Evolutionary conservation across 352 stramenopile species (phyloP), one percentile per base, ranked within the genome.

Genomic region (Peronospora belbahrii): DNA sequence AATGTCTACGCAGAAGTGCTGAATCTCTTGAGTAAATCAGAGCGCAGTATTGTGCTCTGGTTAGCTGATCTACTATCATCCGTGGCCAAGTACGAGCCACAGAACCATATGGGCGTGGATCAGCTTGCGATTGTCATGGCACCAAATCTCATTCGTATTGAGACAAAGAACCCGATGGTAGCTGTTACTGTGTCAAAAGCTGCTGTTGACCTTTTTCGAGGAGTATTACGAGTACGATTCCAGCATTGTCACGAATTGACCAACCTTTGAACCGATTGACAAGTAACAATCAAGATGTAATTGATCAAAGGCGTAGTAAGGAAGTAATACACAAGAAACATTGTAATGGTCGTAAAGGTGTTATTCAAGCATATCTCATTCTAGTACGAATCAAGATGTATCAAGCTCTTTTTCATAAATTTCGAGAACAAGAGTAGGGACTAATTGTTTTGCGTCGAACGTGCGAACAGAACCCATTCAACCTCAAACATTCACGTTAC

Each of bases 121-220:
- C 85, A 96, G 46, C 69, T 96, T 31, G 82, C 83, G 15, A 94
- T 96, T 51, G 70, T 94, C 44, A 88, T 96, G 41, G 75, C 78
- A 18, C 85, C 85, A 10, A 96, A 96, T 48, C 73, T 96, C 42
- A 83, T 94, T 39, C 74, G 77, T 20, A 83, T 94, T 25, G 79
- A 94, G 61, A 79, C 73, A 0, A 73, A 85, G 46, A 90, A 93
- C 52, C 75, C 80, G 3, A 91, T 88, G 68, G 74, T 88, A n/a
- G 83, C 83, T 6, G 75, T 95, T 6, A 68, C 80, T 17, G 59
- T 87, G 14, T 94, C 81, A 9, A 92, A 95, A 54, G 83, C 85
- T 6, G 67, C 62, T 13, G 84, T 93, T n/a, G 67, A 88, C 31
- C 62, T 91, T 13, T 83, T 92, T 17, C 67, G 74, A 30, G 52